These are phyloP conservation scores for Myriosclerotinia curreyana DNA, from an alignment of 2,329 filamentous ascomycete genomes.

Conservation along the genomic window DNA sequence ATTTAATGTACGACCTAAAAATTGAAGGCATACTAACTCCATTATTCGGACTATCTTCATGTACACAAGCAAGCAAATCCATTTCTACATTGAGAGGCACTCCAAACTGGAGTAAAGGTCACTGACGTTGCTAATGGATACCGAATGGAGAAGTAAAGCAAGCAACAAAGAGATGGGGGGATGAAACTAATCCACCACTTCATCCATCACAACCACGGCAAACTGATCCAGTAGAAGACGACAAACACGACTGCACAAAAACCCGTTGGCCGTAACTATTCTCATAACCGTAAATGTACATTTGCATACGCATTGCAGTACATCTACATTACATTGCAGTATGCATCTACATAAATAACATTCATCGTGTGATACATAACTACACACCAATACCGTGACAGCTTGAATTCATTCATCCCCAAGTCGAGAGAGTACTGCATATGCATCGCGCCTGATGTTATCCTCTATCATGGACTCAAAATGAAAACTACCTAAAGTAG, in stretches of 20 bases:
- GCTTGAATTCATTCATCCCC: not conserved
- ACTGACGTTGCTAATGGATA: not conserved
- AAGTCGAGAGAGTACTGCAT: not conserved
- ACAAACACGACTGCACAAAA: conserved; percentile 2
- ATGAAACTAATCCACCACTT: not conserved
- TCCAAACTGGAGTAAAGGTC: not conserved
- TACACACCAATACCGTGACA: conserved; percentile 1
- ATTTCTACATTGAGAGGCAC: not conserved
- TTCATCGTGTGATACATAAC: not conserved
- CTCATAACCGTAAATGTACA: not conserved
- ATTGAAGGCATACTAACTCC: not conserved
- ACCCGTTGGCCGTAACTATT: conserved; percentile 6
- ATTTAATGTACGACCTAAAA: conserved; percentile 6
- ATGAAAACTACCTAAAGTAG: not conserved
- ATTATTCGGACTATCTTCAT: not conserved
- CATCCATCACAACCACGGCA: not conserved
- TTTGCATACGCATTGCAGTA: conserved; percentile 10
- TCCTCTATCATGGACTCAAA: not conserved
- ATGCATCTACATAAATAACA: not conserved
- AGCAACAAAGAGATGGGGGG: not conserved
- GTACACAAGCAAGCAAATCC: not conserved
- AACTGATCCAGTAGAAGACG: not conserved
- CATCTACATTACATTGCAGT: conserved; percentile 10
- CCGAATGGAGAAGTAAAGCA: not conserved
- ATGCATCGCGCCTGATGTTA: not conserved